Conservation (phyloP, 805 yeast genomes). For the Sungouiozyma intestinalis region DNA sequence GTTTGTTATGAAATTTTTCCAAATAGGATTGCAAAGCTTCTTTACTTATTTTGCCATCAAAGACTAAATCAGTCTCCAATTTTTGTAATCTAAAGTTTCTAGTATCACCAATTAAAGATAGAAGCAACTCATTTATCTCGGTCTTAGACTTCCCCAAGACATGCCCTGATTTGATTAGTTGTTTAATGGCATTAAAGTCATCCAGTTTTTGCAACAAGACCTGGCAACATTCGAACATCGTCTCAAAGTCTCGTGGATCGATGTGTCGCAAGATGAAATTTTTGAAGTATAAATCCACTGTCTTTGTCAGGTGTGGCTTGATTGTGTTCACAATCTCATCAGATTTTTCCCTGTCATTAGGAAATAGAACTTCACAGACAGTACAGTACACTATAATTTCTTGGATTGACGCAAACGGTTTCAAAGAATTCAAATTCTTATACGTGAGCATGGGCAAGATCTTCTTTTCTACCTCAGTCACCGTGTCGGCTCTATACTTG, state of each 20-base stretch:
- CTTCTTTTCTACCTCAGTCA: conserved; percentile 35
- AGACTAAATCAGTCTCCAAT: conserved; percentile 34
- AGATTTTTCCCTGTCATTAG: conserved; percentile 22
- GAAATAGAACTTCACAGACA: conserved; percentile 32
- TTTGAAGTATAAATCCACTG: conserved; percentile 53
- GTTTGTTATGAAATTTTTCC: conserved; percentile 39
- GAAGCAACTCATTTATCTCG: conserved; percentile 27
- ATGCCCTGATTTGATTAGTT: conserved; percentile 48
- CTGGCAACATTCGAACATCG: conserved; percentile 33
- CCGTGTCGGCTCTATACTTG: conserved; percentile 30
- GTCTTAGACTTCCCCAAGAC: conserved; percentile 36
- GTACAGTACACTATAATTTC: conserved; percentile 52
- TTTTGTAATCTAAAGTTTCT: conserved; percentile 50
- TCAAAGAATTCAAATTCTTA: conserved; percentile 41
- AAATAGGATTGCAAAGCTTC: conserved; percentile 35
- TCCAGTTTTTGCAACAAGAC: conserved; percentile 49
- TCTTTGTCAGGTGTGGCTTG: conserved; percentile 23
- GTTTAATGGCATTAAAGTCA: conserved; percentile 42
- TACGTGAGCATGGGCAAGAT: conserved; percentile 53
- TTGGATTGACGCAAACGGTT: conserved; percentile 49
- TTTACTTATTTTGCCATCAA: conserved; percentile 11
- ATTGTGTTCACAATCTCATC: conserved; percentile 30
- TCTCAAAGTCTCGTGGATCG: conserved; percentile 33
- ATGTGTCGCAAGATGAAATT: conserved; percentile 43
- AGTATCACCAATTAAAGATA: conserved; percentile 24